Conservation (phyloP, 257 asterid species). For the Jacaranda copaia region DNA sequence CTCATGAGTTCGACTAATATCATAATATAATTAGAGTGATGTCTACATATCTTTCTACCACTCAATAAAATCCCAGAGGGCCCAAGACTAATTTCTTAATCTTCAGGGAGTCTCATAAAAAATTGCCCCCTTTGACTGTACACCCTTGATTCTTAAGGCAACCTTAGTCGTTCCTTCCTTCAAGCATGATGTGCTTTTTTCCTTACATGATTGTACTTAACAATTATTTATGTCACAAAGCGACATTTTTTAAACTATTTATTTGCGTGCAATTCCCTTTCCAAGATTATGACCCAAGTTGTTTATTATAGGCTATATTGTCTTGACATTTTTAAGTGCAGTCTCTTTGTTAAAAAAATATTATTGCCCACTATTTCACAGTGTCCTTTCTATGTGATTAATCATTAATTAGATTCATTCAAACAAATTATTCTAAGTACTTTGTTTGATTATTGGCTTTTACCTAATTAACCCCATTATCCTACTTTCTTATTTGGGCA, state of each 20-base stretch:
- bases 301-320: neutral
- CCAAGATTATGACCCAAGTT: neutral
- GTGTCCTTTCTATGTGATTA: neutral
- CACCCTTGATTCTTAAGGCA: neutral
- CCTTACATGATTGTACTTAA: constrained; percentile 8
- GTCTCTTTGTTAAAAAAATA: neutral
- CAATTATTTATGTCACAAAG: neutral
- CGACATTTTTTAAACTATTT: neutral
- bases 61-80: neutral
- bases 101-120: neutral
- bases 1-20: neutral
- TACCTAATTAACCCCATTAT: too few species aligned
- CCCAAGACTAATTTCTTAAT: neutral
- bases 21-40: neutral
- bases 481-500: too few species aligned
- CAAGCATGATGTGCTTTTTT: constrained; percentile 6
- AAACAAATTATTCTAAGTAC: too few species aligned
- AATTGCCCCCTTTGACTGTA: neutral
- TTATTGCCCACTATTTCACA: neutral
- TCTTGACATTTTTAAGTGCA: neutral
- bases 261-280: neutral
- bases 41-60: neutral
- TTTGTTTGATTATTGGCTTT: too few species aligned
- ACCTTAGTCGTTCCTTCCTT: neutral
- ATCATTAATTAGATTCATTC: neutral